A percentile compares a stretch with the other conserved stretches of the same genome.
Evolutionary conservation across 805 yeast genomes (phyloP).

Genomic region (Suhomyces vadensis): DNA sequence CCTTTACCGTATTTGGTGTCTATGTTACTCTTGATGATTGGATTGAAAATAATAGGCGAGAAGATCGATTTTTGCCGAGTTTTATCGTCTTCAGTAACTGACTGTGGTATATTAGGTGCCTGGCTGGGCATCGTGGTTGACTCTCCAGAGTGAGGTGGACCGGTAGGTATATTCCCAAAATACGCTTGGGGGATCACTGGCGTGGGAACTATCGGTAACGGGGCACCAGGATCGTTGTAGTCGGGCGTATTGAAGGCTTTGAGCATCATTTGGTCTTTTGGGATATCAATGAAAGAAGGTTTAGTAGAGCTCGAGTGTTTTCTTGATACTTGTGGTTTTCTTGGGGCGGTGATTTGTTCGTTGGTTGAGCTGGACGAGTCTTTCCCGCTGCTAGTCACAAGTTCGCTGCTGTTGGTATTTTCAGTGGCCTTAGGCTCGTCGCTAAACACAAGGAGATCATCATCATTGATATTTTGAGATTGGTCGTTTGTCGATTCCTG

Average conservation of each 20-base stretch:
- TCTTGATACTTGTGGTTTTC: too few relatives aligned
- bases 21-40: conserved; percentile 69
- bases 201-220: conserved; percentile 59
- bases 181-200: conserved; percentile 40
- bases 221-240: conserved; percentile 84
- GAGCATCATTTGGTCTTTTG: conserved; percentile 58
- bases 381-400: background rate
- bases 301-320: too few relatives aligned
- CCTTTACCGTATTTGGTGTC: conserved; percentile 88
- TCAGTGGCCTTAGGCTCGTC: background rate
- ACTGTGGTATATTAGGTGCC: background rate
- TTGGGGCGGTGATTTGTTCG: too few relatives aligned
- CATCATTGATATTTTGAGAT: background rate
- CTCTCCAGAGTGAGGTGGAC: background rate
- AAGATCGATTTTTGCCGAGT: conserved; percentile 56
- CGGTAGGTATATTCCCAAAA: background rate
- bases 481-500: background rate
- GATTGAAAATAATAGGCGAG: conserved; percentile 81
- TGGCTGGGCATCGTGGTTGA: background rate
- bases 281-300: conserved; percentile 46
- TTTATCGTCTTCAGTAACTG: conserved; percentile 4
- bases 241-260: conserved; percentile 46
- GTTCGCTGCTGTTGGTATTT: background rate
- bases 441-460: too few relatives aligned
- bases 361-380: background rate